Conservation (phyloP, 306 rosid species). For the Fragaria nilgerrensis region DNA sequence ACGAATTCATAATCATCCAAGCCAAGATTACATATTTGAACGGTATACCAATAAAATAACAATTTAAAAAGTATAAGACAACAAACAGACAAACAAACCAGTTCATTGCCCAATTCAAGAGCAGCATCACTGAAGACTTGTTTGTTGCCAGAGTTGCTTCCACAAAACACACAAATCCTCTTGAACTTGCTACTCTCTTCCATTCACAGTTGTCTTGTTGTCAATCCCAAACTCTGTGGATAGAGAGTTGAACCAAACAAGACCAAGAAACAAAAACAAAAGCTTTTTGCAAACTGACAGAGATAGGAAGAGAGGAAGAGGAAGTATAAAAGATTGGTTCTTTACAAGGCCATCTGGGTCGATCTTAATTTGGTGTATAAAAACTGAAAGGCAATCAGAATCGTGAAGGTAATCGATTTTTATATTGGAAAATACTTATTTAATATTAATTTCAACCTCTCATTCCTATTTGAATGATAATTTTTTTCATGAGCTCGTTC, state of each 20-base stretch:
- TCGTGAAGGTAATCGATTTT: slow-evolving; percentile 28
- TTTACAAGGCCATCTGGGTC: slow-evolving; percentile 29
- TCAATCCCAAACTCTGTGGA: slow-evolving; percentile 37
- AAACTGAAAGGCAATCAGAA: slow-evolving; percentile 20
- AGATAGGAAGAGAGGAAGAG: slow-evolving; percentile 14
- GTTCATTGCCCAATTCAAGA: slow-evolving; percentile 80
- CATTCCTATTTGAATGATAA: no score
- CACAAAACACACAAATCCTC: slow-evolving; percentile 87
- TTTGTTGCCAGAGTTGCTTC: slow-evolving; percentile 86
- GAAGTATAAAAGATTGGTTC: slow-evolving; percentile 24
- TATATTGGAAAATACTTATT: no score
- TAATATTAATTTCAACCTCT: no score
- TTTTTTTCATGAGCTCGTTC: no score
- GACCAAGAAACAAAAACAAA: not conserved
- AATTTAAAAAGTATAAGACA: slow-evolving; percentile 1
- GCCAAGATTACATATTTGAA: slow-evolving; percentile 16
- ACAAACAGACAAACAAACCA: slow-evolving; percentile 42
- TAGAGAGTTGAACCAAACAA: slow-evolving; percentile 20
- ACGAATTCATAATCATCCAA: slow-evolving; percentile 2
- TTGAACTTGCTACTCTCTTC: slow-evolving; percentile 74
- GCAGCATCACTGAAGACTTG: slow-evolving; percentile 80
- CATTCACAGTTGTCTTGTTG: slow-evolving; percentile 49
- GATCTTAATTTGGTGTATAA: slow-evolving; percentile 24
- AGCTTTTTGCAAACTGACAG: slow-evolving; percentile 23
- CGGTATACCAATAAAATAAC: slow-evolving; percentile 4